Conservation (phyloP, 2,329 filamentous ascomycete genomes). For the Raffaelea arxii region DNA sequence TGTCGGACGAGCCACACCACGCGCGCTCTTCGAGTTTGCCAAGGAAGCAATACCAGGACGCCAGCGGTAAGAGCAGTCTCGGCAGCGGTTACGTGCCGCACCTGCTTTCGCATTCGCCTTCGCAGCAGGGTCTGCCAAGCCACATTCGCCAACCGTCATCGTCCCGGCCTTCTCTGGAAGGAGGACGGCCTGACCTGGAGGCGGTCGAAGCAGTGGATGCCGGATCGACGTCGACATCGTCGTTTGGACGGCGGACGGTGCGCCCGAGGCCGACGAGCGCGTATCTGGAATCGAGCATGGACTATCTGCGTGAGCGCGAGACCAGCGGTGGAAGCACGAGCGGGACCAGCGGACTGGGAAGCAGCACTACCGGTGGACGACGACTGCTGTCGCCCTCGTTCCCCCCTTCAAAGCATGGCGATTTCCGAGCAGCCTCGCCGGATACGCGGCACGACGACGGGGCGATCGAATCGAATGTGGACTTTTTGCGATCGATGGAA, state of each 20-base stretch:
- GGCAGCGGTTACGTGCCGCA: conserved; percentile 10
- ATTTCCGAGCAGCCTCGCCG: background rate
- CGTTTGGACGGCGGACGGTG: conserved; percentile 17
- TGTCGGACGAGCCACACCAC: conserved; percentile 22
- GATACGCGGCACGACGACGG: background rate
- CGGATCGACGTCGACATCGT: conserved; percentile 44
- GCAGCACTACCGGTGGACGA: conserved; percentile 35
- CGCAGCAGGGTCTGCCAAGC: conserved; percentile 19
- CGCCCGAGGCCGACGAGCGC: conserved; percentile 70
- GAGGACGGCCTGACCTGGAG: conserved; percentile 55
- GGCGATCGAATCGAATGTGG: conserved; percentile 32
- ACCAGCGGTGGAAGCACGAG: background rate
- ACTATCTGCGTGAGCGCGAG: conserved; percentile 73
- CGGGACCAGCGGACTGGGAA: conserved; percentile 12
- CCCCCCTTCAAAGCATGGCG: conserved; percentile 49
- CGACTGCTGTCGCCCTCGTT: conserved; percentile 25
- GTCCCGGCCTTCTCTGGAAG: conserved; percentile 61
- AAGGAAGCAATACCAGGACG: conserved; percentile 8
- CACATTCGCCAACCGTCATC: conserved; percentile 35
- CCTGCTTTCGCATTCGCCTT: conserved; percentile 22
- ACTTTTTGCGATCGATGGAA: conserved; percentile 68
- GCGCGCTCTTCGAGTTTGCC: conserved; percentile 29
- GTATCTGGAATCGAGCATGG: conserved; percentile 72
- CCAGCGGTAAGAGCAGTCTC: background rate
- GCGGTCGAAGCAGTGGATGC: no score